Evolutionary conservation across 495 filamentous ascomycete species (phyloP).

Genomic region (Penicillium manginii): DNA sequence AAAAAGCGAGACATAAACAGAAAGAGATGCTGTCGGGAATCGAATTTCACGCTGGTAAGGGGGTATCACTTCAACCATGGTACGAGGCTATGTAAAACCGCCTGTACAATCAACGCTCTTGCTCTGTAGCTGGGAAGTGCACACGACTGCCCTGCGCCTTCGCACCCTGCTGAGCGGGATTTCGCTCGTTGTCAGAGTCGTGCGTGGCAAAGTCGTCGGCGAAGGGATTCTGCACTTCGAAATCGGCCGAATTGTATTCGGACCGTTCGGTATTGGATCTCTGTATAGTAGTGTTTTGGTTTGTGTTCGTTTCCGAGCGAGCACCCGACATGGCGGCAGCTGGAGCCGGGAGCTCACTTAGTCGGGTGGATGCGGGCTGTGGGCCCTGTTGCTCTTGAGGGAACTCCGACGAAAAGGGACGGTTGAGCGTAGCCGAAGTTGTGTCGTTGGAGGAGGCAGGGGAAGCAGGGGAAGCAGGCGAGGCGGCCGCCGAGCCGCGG

Average conservation of each 20-base stretch:
- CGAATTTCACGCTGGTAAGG: background rate
- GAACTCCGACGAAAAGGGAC: constrained; percentile 14
- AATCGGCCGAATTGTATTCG: constrained; percentile 49
- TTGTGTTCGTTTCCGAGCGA: constrained; percentile 1
- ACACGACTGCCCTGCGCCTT: constrained; percentile 5
- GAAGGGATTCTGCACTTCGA: constrained; percentile 51
- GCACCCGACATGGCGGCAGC: constrained; percentile 15
- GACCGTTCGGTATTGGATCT: constrained; percentile 24
- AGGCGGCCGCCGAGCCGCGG: constrained; percentile 26
- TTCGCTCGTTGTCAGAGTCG: constrained; percentile 20
- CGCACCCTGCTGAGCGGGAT: constrained; percentile 1
- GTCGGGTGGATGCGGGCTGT: constrained; percentile 2
- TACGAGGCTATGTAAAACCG: background rate
- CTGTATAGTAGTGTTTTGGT: constrained; percentile 4
- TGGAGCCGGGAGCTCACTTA: constrained; percentile 15
- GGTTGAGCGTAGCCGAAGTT: constrained; percentile 20
- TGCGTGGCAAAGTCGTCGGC: constrained; percentile 40
- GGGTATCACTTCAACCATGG: constrained; percentile 24
- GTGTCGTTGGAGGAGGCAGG: constrained; percentile 17
- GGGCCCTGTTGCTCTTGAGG: constrained; percentile 4
- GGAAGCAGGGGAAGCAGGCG: constrained; percentile 23
- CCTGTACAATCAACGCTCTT: constrained; percentile 19
- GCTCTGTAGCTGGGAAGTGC: constrained; percentile 18
- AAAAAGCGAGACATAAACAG: background rate
- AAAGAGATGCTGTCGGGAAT: background rate